These are phyloP conservation scores for Cadophora luteo-olivacea DNA, from an alignment of 2,329 filamentous ascomycete species.

Conservation along the genomic window DNA sequence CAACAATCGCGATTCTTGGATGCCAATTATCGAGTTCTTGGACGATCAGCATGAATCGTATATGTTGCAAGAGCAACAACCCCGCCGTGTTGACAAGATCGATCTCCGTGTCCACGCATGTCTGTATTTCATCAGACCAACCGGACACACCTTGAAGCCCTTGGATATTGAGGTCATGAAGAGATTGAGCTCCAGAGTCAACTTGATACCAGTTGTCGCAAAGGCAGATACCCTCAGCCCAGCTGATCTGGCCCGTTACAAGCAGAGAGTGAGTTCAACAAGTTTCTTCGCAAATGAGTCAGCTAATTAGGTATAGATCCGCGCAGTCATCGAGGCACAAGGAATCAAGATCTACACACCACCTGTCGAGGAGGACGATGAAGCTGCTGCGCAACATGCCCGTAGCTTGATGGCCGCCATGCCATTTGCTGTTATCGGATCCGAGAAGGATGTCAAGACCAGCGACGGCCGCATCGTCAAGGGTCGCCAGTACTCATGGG, in stretches of 20 bases:
- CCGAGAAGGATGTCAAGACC: constrained; percentile 99
- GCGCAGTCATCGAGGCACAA: constrained; percentile 94
- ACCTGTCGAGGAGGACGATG: constrained; percentile 96
- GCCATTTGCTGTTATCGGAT: constrained; percentile 98
- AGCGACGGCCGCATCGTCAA: constrained; percentile 96
- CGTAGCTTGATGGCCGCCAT: constrained; percentile 94
- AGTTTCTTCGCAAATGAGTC: constrained; percentile 41
- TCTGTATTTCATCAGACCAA: constrained; percentile 98
- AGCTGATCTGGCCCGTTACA: constrained; percentile 89
- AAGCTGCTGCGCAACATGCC: constrained; percentile 93
- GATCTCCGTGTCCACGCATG: constrained; percentile 98
- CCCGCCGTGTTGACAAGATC: constrained; percentile 97
- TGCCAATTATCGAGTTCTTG: constrained; percentile 99
- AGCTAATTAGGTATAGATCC: constrained; percentile 67
- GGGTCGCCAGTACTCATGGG: constrained; percentile 98
- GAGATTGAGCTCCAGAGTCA: constrained; percentile 95
- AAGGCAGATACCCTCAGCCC: constrained; percentile 99
- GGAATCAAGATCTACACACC: constrained; percentile 99
- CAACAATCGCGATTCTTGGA: constrained; percentile 99
- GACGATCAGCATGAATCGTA: constrained; percentile 99
- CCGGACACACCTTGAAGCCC: constrained; percentile 97
- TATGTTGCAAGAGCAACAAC: constrained; percentile 99
- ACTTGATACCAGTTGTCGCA: constrained; percentile 96
- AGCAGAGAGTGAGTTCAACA: constrained; percentile 76
- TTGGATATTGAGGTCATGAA: constrained; percentile 99